Evolutionary conservation across 2,329 filamentous ascomycete genomes (phyloP).

Genomic region (Arthrinium puccinioides): DNA sequence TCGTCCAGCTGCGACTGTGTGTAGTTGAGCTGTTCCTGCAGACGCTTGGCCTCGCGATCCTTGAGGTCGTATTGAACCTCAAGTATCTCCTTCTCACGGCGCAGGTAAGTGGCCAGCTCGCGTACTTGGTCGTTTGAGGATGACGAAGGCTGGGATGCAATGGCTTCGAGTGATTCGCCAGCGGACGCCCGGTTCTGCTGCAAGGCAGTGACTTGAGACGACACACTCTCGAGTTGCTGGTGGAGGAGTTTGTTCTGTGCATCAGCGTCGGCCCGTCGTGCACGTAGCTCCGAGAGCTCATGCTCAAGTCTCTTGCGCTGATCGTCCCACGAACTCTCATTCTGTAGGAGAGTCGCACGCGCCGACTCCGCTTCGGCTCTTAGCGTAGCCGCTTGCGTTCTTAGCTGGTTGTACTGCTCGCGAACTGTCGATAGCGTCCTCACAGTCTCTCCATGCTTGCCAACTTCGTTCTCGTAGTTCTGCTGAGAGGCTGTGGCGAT

Average conservation of each 20-base stretch:
- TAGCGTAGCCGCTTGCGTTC: conserved; percentile 67
- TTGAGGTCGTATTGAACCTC: conserved; percentile 94
- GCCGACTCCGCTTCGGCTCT: conserved; percentile 81
- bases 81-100: conserved; percentile 94
- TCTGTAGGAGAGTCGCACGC: conserved; percentile 70
- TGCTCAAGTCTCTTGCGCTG: conserved; percentile 73
- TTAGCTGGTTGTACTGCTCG: conserved; percentile 72
- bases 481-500: conserved; percentile 91
- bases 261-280: conserved; percentile 74
- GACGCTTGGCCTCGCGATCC: conserved; percentile 75
- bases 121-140: conserved; percentile 69
- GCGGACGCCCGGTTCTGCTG: conserved; percentile 63
- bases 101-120: conserved; percentile 84
- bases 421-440: conserved; percentile 75
- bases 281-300: conserved; percentile 72
- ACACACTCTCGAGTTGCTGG: conserved; percentile 78
- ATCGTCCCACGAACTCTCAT: conserved; percentile 82
- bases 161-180: conserved; percentile 42
- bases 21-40: conserved; percentile 87
- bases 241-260: conserved; percentile 89
- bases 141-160: conserved; percentile 43
- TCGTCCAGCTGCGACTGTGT: conserved; percentile 84
- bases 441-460: conserved; percentile 94
- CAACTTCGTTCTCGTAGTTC: conserved; percentile 88
- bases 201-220: conserved; percentile 68